These are phyloP conservation scores for Colletotrichum phormii DNA, from an alignment of 2,329 filamentous ascomycete species.

Conservation along the genomic window DNA sequence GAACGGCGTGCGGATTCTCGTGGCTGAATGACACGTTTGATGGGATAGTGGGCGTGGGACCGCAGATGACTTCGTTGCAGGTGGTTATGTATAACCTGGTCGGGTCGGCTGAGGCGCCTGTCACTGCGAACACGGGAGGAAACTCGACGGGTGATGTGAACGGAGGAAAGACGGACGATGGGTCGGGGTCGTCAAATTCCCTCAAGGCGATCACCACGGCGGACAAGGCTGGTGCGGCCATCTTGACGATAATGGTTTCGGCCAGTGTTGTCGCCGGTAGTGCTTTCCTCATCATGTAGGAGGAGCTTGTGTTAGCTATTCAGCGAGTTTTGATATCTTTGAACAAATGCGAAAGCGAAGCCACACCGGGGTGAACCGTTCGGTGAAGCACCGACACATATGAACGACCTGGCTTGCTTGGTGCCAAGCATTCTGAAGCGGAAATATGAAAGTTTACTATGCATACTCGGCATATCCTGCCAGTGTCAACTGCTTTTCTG, in stretches of 20 bases:
- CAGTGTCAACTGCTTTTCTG: not conserved
- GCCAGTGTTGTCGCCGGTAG: constrained; percentile 50
- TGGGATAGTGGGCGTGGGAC: constrained; percentile 64
- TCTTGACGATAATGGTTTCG: constrained; percentile 70
- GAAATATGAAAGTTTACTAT: not conserved
- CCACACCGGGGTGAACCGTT: not conserved
- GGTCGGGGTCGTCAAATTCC: not conserved
- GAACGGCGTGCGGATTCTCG: constrained; percentile 69
- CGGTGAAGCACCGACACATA: not conserved
- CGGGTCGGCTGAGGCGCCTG: constrained; percentile 50
- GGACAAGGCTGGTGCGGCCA: constrained; percentile 76
- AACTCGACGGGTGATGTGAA: constrained; percentile 56
- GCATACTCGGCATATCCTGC: not conserved
- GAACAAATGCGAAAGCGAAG: not conserved
- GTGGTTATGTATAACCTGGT: constrained; percentile 63
- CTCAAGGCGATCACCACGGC: constrained; percentile 57
- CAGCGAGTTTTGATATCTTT: not conserved
- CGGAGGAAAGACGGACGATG: constrained; percentile 32
- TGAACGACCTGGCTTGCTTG: too few relatives aligned
- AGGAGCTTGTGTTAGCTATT: not conserved
- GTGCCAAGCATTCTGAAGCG: not conserved
- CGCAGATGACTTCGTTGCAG: constrained; percentile 66
- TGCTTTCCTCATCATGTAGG: constrained; percentile 16
- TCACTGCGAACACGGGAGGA: constrained; percentile 63
- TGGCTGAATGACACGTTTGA: constrained; percentile 65